Conservation (phyloP, 2,329 filamentous ascomycete genomes). For the Diaporthe sp. region DNA sequence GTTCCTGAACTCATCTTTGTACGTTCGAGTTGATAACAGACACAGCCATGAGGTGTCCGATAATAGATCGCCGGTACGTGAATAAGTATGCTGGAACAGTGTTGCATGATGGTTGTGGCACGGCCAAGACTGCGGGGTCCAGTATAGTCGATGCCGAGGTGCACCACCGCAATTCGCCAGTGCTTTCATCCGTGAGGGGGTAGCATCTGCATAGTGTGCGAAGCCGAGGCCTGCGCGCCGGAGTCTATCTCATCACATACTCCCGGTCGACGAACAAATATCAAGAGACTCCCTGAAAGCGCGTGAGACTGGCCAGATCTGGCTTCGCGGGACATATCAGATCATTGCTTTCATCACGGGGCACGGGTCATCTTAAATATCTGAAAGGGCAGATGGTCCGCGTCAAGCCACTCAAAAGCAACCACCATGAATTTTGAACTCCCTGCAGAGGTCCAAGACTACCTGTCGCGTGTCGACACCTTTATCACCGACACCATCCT, state of each 20-base stretch:
- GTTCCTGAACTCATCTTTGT: neutral
- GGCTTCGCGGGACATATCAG: too few species aligned
- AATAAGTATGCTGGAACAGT: neutral
- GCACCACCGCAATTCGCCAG: neutral
- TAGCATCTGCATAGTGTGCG: neutral
- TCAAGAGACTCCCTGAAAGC: too few species aligned
- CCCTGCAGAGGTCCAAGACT: neutral
- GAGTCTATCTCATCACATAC: neutral
- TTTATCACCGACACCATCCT: neutral
- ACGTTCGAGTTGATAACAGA: neutral
- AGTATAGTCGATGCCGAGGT: neutral
- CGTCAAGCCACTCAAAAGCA: neutral
- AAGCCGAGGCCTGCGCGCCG: neutral
- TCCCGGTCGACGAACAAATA: too few species aligned
- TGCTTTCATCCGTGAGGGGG: neutral
- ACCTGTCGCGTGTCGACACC: neutral
- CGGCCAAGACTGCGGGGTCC: neutral
- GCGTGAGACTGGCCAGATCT: too few species aligned
- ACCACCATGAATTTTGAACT: neutral
- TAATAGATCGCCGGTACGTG: neutral
- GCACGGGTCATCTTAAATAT: neutral
- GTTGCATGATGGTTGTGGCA: neutral
- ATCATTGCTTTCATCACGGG: neutral
- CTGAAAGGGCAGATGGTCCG: neutral
- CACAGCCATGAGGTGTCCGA: neutral